These are phyloP conservation scores for Podaxis sp. DNA, from an alignment of 768 basidiomycete species.

Conservation along the genomic window DNA sequence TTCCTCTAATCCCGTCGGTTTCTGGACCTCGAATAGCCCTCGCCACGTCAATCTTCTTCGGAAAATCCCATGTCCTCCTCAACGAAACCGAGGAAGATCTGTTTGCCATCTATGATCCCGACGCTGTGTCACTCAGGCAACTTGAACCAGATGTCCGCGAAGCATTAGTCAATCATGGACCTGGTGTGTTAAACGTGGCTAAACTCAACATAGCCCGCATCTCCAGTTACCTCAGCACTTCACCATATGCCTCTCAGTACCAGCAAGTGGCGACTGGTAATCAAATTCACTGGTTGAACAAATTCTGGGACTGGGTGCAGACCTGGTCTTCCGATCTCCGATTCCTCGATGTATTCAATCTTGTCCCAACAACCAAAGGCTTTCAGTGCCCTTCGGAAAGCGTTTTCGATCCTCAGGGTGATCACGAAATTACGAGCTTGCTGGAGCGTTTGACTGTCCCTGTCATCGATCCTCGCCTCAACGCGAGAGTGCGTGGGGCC, in stretches of 20 bases:
- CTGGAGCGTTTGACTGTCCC: conserved; percentile 26
- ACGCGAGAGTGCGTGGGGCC: conserved; percentile 12
- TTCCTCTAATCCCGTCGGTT: conserved; percentile 32
- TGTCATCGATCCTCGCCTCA: conserved; percentile 28
- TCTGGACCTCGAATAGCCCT: conserved; percentile 7
- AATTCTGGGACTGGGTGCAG: conserved; percentile 41
- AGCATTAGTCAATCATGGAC: conserved; percentile 19
- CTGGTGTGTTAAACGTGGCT: conserved; percentile 27
- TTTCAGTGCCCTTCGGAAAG: conserved; percentile 19
- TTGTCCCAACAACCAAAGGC: conserved; percentile 31
- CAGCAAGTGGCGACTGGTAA: conserved; percentile 7
- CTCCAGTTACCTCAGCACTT: conserved; percentile 22
- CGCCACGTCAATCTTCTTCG: not conserved
- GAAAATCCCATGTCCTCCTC: conserved; percentile 22
- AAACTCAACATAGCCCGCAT: conserved; percentile 22
- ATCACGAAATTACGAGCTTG: conserved; percentile 9
- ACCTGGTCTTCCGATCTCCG: conserved; percentile 17
- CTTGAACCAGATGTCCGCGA: conserved; percentile 22
- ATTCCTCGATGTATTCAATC: conserved; percentile 13
- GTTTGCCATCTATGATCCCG: conserved; percentile 25
- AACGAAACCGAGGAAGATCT: conserved; percentile 22
- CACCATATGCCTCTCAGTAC: not conserved
- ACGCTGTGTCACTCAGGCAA: conserved; percentile 24
- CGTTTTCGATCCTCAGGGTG: conserved; percentile 22
- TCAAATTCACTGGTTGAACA: conserved; percentile 28